Base-by-base conservation (phyloP, 78 protist genomes). In the Carpediemonas membranifera region DNA sequence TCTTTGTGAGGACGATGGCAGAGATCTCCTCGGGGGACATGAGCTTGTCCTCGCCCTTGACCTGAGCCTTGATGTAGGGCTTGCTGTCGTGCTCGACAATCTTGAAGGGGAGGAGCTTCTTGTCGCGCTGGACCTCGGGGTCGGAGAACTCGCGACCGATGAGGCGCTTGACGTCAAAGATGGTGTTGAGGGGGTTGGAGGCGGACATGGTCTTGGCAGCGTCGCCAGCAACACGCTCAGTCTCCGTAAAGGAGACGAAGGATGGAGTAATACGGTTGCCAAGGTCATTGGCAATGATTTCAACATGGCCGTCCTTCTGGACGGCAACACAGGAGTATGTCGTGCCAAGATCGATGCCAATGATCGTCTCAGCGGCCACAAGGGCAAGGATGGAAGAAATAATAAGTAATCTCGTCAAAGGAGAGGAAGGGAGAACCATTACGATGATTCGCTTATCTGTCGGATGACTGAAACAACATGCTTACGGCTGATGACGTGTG, bases 101-200 rank as follows among this genome's bases (percentile, higher is more conserved):
- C 67, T 79, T 78, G 88, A 87, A 93, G 35, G 95, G 94, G 41
- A 82, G 73, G 34, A 76, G 85, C 78, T 87, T 86, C 86, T 74
- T 74, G 60, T 86, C 92, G n/a, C n/a, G n/a, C 73, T 85, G 90
- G 43, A 44, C 31, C 7, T n/a, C 64, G 13, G 24, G 25, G 0
- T 64, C 62, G 24, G 27, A 31, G 28, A 66, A 58, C 27, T 37
- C 34, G 39, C 55, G 43, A 1, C 80, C 80, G 56, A 76, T 76
- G 28, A 76, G 14, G 2, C 80, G 59, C 25, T 74, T 74, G 34
- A 67, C 60, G 64, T 66, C 74, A 18, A n/a, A 56, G 24, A 76
- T 28, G 7, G 67, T 76, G 41, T 43, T 39, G 27, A 24, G 43
- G 30, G 74, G 66, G 50, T 66, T 76, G 53, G 54, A 35, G 60